Percentiles rank a stretch among this genome's conserved stretches.
These are phyloP conservation scores for Hippophae rhamnoides DNA, from an alignment of 306 rosid species.

Conservation along the genomic window DNA sequence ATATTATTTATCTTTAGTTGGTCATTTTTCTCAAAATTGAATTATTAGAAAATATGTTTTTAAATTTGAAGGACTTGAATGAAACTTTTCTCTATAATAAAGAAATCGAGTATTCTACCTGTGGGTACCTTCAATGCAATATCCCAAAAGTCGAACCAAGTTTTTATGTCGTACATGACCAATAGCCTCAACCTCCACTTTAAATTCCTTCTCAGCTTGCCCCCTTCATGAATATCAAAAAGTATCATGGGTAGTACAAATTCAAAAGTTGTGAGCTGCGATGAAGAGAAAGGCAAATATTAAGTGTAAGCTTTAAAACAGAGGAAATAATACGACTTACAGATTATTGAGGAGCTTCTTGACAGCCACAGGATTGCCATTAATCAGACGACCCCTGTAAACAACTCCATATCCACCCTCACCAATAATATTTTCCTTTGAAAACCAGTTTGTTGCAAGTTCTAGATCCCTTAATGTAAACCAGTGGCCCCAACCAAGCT, in stretches of 20 bases:
- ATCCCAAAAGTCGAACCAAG: slow-evolving; percentile 83
- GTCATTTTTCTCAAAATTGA: too few species aligned
- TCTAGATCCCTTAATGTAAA: slow-evolving; percentile 88
- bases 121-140: slow-evolving; percentile 89
- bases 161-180: slow-evolving; percentile 94
- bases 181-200: slow-evolving; percentile 95
- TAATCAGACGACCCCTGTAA: slow-evolving; percentile 61
- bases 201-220: slow-evolving; percentile 91
- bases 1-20: too few species aligned
- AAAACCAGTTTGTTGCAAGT: slow-evolving; percentile 73
- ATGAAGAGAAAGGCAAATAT: neutral
- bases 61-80: too few species aligned
- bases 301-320: slow-evolving; percentile 1
- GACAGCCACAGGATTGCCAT: slow-evolving; percentile 82
- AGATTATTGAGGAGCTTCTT: slow-evolving; percentile 85
- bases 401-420: slow-evolving; percentile 98
- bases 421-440: slow-evolving; percentile 73
- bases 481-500: slow-evolving; percentile 99
- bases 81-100: too few species aligned
- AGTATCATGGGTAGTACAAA: slow-evolving; percentile 2
- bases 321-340: slow-evolving; percentile 40
- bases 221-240: slow-evolving; percentile 44
- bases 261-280: too few species aligned
- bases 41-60: too few species aligned
- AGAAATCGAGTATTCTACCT: slow-evolving; percentile 33